Evolutionary conservation across 805 yeast genomes (phyloP).

Genomic region (Pichia manshurica): DNA sequence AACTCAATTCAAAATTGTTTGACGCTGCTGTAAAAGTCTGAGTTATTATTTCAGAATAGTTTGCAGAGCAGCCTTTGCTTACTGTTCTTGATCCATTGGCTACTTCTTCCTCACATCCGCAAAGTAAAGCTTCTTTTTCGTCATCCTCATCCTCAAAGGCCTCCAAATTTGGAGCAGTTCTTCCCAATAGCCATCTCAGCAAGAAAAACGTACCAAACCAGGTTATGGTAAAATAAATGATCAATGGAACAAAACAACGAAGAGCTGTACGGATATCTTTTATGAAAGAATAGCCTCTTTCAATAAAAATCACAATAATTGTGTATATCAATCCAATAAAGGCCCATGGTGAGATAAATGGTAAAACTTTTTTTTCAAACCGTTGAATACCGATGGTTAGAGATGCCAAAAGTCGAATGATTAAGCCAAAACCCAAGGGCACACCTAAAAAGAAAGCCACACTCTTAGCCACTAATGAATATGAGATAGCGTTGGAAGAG

Average conservation of each 20-base stretch:
- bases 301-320: conserved; percentile 45
- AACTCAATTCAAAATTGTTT: conserved; percentile 51
- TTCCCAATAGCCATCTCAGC: conserved; percentile 28
- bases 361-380: conserved; percentile 34
- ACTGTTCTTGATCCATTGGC: conserved; percentile 20
- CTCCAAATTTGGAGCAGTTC: conserved; percentile 7
- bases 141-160: conserved; percentile 14
- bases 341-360: conserved; percentile 44
- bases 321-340: conserved; percentile 48
- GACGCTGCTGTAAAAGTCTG: conserved; percentile 55
- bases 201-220: conserved; percentile 42
- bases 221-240: conserved; percentile 40
- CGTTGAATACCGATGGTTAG: conserved; percentile 28
- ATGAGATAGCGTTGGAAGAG: conserved; percentile 21
- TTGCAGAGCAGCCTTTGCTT: conserved; percentile 31
- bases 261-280: conserved; percentile 44
- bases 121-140: conserved; percentile 17
- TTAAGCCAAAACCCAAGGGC: conserved; percentile 42
- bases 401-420: conserved; percentile 33
- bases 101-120: conserved; percentile 37
- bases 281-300: conserved; percentile 43
- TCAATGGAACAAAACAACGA: conserved; percentile 45
- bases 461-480: conserved; percentile 39
- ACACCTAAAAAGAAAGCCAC: conserved; percentile 51
- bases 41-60: conserved; percentile 38